A percentile compares a stretch with the other conserved stretches of the same genome.
Conservation (phyloP, 257 asterid species). For the Scutellaria baicalensis region DNA sequence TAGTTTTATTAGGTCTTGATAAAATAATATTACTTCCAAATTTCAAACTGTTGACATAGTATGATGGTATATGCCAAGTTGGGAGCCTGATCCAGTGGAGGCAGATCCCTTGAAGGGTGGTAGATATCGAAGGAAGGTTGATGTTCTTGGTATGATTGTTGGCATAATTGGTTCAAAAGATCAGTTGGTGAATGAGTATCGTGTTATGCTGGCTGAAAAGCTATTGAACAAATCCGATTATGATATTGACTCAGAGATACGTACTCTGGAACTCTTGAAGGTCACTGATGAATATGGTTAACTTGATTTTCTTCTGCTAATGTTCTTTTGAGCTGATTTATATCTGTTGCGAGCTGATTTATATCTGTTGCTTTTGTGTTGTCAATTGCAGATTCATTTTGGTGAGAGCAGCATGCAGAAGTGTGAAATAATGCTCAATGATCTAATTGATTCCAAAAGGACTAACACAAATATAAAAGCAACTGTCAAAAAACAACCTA, state of each 20-base stretch:
- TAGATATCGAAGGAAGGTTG: slow-evolving; percentile 73
- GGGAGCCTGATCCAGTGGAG: slow-evolving; percentile 99
- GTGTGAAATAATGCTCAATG: slow-evolving; percentile 98
- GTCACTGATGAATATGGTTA: slow-evolving; percentile 28
- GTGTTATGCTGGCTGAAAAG: slow-evolving; percentile 98
- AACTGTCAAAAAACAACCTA: slow-evolving; percentile 50
- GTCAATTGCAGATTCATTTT: slow-evolving; percentile 75
- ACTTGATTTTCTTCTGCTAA: background rate
- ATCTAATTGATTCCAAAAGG: slow-evolving; percentile 90
- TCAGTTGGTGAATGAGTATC: slow-evolving; percentile 94
- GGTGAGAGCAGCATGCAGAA: slow-evolving; percentile 98
- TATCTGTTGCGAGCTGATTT: slow-evolving; percentile 13
- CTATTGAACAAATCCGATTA: slow-evolving; percentile 90
- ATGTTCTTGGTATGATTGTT: slow-evolving; percentile 93
- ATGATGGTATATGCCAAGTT: slow-evolving; percentile 39
- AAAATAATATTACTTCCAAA: slow-evolving; percentile 5
- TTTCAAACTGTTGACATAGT: slow-evolving; percentile 25
- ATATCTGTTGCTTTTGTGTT: slow-evolving; percentile 13
- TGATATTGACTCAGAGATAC: slow-evolving; percentile 93
- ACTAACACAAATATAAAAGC: slow-evolving; percentile 87
- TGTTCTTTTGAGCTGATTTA: slow-evolving; percentile 10
- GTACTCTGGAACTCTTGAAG: slow-evolving; percentile 94
- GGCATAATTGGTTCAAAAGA: slow-evolving; percentile 97
- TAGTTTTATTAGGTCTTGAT: background rate
- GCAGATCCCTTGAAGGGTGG: slow-evolving; percentile 89